Conservation (phyloP, 2,329 filamentous ascomycete genomes). For the Neobulgaria alba region DNA sequence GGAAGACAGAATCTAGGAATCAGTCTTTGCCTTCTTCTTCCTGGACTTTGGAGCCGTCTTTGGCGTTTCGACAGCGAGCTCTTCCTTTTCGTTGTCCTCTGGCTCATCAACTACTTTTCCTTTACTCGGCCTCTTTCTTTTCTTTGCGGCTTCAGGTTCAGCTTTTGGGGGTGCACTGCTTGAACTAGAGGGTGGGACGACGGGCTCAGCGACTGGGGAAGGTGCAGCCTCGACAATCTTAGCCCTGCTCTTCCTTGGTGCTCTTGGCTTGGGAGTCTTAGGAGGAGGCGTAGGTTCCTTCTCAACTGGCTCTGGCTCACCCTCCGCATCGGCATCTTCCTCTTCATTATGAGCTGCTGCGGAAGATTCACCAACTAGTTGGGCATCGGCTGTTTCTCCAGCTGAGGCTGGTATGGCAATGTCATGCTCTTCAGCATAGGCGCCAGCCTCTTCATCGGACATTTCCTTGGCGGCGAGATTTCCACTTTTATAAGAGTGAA, state of each 20-base stretch:
- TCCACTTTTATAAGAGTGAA: slow-evolving; percentile 55
- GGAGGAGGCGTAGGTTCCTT: slow-evolving; percentile 36
- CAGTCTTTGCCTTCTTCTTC: slow-evolving; percentile 41
- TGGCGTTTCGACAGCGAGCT: slow-evolving; percentile 27
- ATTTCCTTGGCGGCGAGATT: slow-evolving; percentile 52
- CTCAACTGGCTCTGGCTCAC: slow-evolving; percentile 36
- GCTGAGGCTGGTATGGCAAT: slow-evolving; percentile 36
- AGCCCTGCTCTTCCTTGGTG: slow-evolving; percentile 31
- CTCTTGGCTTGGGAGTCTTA: slow-evolving; percentile 49
- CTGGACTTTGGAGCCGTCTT: slow-evolving; percentile 20
- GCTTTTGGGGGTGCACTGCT: slow-evolving; percentile 17
- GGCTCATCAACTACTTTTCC: slow-evolving; percentile 17
- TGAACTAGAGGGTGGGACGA: slow-evolving; percentile 13
- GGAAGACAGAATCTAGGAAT: slow-evolving; percentile 36
- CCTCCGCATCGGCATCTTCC: slow-evolving; percentile 32
- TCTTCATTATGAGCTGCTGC: slow-evolving; percentile 20
- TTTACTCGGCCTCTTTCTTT: slow-evolving; percentile 53
- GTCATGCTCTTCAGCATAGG: slow-evolving; percentile 50
- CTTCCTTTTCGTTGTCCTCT: slow-evolving; percentile 34
- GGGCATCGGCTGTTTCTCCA: slow-evolving; percentile 31
- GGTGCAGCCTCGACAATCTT: slow-evolving; percentile 30
- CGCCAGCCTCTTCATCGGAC: slow-evolving; percentile 50
- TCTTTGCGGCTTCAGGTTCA: slow-evolving; percentile 48
- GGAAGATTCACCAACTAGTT: slow-evolving; percentile 44
- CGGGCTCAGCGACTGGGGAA: slow-evolving; percentile 11